Conservation (phyloP, 2,329 filamentous ascomycete species). For the Malbranchea cinnamomea region DNA sequence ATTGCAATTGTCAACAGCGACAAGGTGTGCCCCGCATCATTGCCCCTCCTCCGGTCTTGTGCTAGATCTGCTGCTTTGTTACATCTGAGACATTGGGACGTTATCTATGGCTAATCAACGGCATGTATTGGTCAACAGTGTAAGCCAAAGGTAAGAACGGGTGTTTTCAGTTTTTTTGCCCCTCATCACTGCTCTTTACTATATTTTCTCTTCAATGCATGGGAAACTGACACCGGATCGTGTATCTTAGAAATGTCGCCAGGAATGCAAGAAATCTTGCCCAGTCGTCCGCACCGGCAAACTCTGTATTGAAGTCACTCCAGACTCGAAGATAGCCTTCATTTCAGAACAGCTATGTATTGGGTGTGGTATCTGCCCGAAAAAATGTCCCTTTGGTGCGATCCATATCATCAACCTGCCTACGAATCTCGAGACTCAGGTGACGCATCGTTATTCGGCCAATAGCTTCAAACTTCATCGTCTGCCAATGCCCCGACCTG, state of each 20-base stretch:
- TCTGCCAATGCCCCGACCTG: slow-evolving; percentile 85
- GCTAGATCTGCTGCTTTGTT: slow-evolving; percentile 1
- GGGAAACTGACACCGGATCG: not conserved
- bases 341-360: slow-evolving; percentile 94
- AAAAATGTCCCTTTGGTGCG: slow-evolving; percentile 96
- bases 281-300: slow-evolving; percentile 95
- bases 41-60: slow-evolving; percentile 22
- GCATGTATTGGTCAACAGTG: slow-evolving; percentile 40
- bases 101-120: slow-evolving; percentile 4
- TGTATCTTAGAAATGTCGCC: slow-evolving; percentile 74
- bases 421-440: slow-evolving; percentile 94
- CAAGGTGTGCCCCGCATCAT: slow-evolving; percentile 51
- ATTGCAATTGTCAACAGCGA: slow-evolving; percentile 98
- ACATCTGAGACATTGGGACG: slow-evolving; percentile 13
- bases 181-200: not conserved
- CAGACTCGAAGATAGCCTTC: slow-evolving; percentile 88
- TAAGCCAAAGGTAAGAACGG: slow-evolving; percentile 74
- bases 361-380: slow-evolving; percentile 97
- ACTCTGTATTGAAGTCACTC: slow-evolving; percentile 85
- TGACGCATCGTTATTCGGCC: slow-evolving; percentile 96
- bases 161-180: slow-evolving; percentile 2
- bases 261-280: slow-evolving; percentile 98
- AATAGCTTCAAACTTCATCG: slow-evolving; percentile 99
- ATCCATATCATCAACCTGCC: slow-evolving; percentile 99
- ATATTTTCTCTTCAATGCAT: not conserved